Evolutionary conservation across 192 early-diverging fungal genomes (phyloP).

Genomic region (Backusella westeae): DNA sequence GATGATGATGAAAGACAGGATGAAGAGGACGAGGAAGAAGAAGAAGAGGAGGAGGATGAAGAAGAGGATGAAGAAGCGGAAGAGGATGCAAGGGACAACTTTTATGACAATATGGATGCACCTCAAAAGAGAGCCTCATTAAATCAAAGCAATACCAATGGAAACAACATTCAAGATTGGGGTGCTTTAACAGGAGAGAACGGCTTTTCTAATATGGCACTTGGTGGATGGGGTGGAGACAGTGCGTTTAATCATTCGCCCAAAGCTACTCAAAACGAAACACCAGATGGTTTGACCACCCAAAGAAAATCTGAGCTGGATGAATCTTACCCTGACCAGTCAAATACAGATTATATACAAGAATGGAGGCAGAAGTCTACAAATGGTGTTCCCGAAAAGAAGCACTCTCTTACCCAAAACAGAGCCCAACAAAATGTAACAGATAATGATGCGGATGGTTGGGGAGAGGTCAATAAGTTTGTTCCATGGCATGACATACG

Average conservation of each 20-base stretch:
- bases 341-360: not conserved
- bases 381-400: not conserved
- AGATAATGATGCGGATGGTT: slow-evolving; percentile 20
- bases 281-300: not conserved
- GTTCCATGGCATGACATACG: slow-evolving; percentile 27
- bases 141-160: not conserved
- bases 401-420: not conserved
- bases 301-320: not conserved
- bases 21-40: not conserved
- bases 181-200: not conserved
- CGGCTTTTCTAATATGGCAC: not conserved
- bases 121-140: not conserved
- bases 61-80: not conserved
- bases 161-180: not conserved
- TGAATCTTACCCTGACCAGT: not conserved
- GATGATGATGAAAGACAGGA: not conserved
- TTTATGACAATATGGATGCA: not conserved
- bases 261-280: not conserved
- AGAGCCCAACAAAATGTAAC: not conserved
- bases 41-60: not conserved
- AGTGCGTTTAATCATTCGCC: not conserved
- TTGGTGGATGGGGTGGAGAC: not conserved
- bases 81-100: not conserved
- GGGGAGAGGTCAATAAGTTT: slow-evolving; percentile 21
- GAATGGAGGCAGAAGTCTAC: not conserved